A percentile compares a stretch with the other conserved stretches of the same genome.
These are phyloP conservation scores for Neofusicoccum ribis DNA, from an alignment of 2,329 filamentous ascomycete genomes.

Conservation along the genomic window DNA sequence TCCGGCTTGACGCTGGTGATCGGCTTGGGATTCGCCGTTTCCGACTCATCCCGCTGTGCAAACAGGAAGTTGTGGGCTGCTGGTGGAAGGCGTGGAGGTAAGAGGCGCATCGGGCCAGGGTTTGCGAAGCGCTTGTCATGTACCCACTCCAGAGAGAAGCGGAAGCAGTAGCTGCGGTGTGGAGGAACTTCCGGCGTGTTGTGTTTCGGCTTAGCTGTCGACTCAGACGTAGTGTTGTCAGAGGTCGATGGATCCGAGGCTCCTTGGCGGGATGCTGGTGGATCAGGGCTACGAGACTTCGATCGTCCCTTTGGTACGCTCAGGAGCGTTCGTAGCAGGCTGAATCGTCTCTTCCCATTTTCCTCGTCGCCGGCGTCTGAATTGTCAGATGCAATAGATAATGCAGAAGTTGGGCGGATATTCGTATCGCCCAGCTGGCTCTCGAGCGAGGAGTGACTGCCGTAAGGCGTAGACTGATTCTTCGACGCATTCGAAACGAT, in stretches of 20 bases:
- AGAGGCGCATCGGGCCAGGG: conserved; percentile 63
- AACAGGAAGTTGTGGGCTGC: conserved; percentile 68
- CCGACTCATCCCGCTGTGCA: conserved; percentile 22
- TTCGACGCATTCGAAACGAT: conserved; percentile 44
- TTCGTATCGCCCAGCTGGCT: conserved; percentile 26
- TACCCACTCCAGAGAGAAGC: conserved; percentile 71
- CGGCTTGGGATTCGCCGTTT: conserved; percentile 15
- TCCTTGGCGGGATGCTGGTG: conserved; percentile 21
- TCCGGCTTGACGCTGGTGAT: conserved; percentile 30
- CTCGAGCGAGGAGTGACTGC: conserved; percentile 10
- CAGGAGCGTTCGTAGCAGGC: conserved; percentile 64
- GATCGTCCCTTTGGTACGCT: conserved; percentile 46
- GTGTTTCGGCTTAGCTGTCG: conserved; percentile 1
- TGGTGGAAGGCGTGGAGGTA: conserved; percentile 67
- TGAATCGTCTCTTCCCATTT: conserved; percentile 59
- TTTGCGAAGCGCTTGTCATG: conserved; percentile 54
- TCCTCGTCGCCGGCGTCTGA: conserved; percentile 32
- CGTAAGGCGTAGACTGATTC: conserved; percentile 9
- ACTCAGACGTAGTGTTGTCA: conserved; percentile 20
- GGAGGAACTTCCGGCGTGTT: conserved; percentile 49
- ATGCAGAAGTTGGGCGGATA: conserved; percentile 31
- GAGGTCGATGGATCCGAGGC: conserved; percentile 24
- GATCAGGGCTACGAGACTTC: conserved; percentile 41
- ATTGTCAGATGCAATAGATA: conserved; percentile 34
- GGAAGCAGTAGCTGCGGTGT: conserved; percentile 66